Evolutionary conservation across 1,284 basidiomycete species (phyloP).

Genomic region (Tilletia caries): DNA sequence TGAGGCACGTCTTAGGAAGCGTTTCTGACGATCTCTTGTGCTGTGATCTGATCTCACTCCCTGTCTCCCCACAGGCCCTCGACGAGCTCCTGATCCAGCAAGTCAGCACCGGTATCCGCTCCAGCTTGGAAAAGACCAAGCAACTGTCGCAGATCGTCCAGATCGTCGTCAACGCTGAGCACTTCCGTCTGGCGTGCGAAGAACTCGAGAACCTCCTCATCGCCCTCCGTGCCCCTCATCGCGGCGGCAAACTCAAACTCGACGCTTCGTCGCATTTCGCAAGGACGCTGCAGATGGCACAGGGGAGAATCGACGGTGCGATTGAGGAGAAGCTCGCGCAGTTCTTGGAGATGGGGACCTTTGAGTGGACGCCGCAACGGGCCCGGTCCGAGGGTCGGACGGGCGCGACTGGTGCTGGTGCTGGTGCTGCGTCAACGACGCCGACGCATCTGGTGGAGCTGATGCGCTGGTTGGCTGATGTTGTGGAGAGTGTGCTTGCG

Average conservation of each 20-base stretch:
- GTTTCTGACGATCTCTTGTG: not conserved
- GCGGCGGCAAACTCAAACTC: constrained; percentile 74
- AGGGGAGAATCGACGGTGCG: constrained; percentile 73
- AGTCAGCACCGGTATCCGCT: constrained; percentile 73
- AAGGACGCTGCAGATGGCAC: constrained; percentile 67
- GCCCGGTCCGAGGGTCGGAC: not conserved
- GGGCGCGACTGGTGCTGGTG: not conserved
- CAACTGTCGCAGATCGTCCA: constrained; percentile 92
- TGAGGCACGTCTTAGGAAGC: constrained; percentile 56
- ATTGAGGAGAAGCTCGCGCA: constrained; percentile 92
- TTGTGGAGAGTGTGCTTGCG: constrained; percentile 87
- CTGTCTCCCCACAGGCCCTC: constrained; percentile 64
- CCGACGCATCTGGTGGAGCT: constrained; percentile 93
- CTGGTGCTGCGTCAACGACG: constrained; percentile 56
- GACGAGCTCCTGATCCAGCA: constrained; percentile 78
- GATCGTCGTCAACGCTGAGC: constrained; percentile 87
- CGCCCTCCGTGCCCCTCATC: constrained; percentile 66
- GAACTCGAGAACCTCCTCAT: constrained; percentile 85
- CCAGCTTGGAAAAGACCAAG: constrained; percentile 65
- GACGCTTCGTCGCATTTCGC: constrained; percentile 68
- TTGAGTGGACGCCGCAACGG: constrained; percentile 77
- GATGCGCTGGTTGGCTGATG: constrained; percentile 91
- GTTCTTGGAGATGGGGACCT: constrained; percentile 90
- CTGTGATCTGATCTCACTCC: not conserved
- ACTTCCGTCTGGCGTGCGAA: constrained; percentile 79